phyloP scores from a whole-genome alignment of 2,329 filamentous ascomycete genomes.

The Nemania sp. region DNA sequence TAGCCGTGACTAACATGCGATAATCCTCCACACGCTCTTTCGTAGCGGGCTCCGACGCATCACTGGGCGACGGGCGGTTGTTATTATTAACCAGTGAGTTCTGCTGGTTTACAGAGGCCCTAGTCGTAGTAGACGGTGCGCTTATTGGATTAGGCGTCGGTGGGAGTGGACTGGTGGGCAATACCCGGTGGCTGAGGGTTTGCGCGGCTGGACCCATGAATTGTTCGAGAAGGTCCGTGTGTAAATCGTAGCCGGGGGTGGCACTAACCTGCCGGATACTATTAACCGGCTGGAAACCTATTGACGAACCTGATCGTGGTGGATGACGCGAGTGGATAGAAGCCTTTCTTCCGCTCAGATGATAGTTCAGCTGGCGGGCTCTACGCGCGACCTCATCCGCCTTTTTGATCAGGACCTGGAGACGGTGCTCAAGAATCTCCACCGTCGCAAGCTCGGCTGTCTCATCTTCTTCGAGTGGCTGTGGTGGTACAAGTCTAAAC shows the following conservation, averaged over 20 bases:
- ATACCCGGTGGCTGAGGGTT: conserved; percentile 32
- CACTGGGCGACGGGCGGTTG: conserved; percentile 37
- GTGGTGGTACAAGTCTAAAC: conserved; percentile 69
- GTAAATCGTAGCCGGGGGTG: conserved; percentile 50
- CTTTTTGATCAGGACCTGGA: conserved; percentile 75
- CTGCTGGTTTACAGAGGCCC: conserved; percentile 36
- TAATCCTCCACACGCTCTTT: conserved; percentile 42
- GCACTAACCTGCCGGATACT: conserved; percentile 36
- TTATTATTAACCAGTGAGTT: conserved; percentile 30
- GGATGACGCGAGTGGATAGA: conserved; percentile 70
- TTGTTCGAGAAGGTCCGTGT: conserved; percentile 59
- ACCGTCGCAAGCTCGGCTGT: conserved; percentile 81
- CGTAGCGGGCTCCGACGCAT: conserved; percentile 33
- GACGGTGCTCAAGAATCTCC: conserved; percentile 79
- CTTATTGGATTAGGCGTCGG: conserved; percentile 37
- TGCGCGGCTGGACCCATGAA: conserved; percentile 45
- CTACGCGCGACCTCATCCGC: conserved; percentile 70
- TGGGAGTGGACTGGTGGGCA: conserved; percentile 37
- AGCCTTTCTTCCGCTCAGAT: conserved; percentile 72
- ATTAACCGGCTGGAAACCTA: conserved; percentile 44
- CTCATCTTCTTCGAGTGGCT: conserved; percentile 84
- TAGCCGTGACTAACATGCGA: conserved; percentile 66
- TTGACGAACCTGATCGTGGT: conserved; percentile 41
- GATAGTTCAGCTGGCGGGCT: conserved; percentile 78
- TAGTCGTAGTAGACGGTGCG: conserved; percentile 36